Evolutionary conservation across 1,284 basidiomycete genomes (phyloP).

Genomic region (Tilletia setariae): DNA sequence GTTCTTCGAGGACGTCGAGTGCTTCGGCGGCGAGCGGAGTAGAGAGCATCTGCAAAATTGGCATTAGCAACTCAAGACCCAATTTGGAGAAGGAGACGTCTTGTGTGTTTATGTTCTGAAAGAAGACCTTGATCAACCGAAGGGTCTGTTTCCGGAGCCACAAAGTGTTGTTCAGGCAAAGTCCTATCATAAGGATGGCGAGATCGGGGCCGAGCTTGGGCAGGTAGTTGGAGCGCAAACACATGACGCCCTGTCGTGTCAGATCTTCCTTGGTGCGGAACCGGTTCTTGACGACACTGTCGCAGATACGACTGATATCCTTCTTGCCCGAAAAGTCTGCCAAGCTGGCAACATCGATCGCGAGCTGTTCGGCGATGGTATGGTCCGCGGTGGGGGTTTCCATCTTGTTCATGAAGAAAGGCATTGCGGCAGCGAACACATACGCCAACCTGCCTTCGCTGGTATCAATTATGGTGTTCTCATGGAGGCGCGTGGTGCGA

Average conservation of each 20-base stretch:
- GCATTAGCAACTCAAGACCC: conserved; percentile 78
- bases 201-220: conserved; percentile 67
- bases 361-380: conserved; percentile 61
- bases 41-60: conserved; percentile 76
- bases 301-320: conserved; percentile 80
- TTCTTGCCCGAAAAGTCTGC: conserved; percentile 70
- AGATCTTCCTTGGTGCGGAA: conserved; percentile 93
- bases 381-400: conserved; percentile 60
- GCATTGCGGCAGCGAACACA: conserved; percentile 77
- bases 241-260: conserved; percentile 78
- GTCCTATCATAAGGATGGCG: conserved; percentile 74
- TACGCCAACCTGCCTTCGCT: conserved; percentile 73
- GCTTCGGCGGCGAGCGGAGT: conserved; percentile 80
- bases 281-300: conserved; percentile 77
- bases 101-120: conserved; percentile 76
- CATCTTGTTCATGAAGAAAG: conserved; percentile 83
- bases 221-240: conserved; percentile 76
- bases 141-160: conserved; percentile 80
- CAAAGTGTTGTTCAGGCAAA: conserved; percentile 77
- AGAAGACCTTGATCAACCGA: conserved; percentile 82
- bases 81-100: conserved; percentile 65
- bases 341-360: conserved; percentile 69
- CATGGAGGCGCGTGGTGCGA: conserved; percentile 55
- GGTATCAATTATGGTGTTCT: conserved; percentile 70
- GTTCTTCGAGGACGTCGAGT: conserved; percentile 85